Conservation (phyloP, 108 stramenopile species). For the Cyclotella kingstonii region DNA sequence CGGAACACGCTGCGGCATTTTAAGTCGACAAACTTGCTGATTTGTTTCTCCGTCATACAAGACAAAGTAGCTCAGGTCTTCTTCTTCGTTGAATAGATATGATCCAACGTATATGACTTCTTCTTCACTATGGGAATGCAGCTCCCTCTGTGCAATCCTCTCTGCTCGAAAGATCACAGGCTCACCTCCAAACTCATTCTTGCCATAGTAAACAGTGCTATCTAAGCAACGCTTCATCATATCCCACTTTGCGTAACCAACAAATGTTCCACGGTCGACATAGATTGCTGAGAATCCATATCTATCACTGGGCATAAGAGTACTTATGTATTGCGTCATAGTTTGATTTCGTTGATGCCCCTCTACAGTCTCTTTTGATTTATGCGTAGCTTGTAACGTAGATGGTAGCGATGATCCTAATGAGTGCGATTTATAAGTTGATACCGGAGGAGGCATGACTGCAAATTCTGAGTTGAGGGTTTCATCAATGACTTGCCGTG, state of each 20-base stretch:
- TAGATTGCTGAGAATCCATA: slow-evolving; percentile 36
- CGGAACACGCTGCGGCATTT: slow-evolving; percentile 40
- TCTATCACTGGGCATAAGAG: slow-evolving; percentile 23
- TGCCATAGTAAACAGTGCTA: slow-evolving; percentile 32
- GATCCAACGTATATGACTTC: slow-evolving; percentile 34
- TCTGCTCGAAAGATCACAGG: slow-evolving; percentile 21
- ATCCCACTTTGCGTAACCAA: slow-evolving; percentile 48
- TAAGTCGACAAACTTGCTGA: slow-evolving; percentile 26
- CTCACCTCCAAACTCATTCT: slow-evolving; percentile 38
- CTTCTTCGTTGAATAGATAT: slow-evolving; percentile 26
- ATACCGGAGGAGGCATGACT: slow-evolving; percentile 26
- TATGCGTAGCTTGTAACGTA: too few species aligned
- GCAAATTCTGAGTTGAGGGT: slow-evolving; percentile 39
- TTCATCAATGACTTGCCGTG: slow-evolving; percentile 28
- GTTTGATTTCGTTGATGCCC: background rate
- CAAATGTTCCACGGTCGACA: slow-evolving; percentile 21
- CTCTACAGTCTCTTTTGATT: too few species aligned
- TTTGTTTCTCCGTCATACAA: slow-evolving; percentile 28
- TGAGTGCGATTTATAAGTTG: too few species aligned
- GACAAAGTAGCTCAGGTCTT: slow-evolving; percentile 31
- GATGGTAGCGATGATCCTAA: too few species aligned
- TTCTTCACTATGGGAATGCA: too few species aligned
- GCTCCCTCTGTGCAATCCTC: too few species aligned
- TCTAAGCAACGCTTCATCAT: slow-evolving; percentile 23
- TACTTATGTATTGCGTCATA: slow-evolving; percentile 13